Conservation (phyloP, 2,329 filamentous ascomycete species). For the Exophiala oligosperma region DNA sequence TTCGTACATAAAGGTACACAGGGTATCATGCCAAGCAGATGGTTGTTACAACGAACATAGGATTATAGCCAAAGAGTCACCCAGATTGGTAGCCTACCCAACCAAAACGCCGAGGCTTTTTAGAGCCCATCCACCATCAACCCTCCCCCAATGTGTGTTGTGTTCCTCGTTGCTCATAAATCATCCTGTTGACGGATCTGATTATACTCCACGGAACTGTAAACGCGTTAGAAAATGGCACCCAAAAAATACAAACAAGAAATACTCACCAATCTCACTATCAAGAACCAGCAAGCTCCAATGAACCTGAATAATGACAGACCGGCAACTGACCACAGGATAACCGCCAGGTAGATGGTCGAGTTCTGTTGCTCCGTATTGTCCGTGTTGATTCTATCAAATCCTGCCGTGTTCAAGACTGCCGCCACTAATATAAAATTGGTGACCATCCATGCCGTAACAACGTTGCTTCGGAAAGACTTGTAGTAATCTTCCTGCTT, state of each 20-base stretch:
- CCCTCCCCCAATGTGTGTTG: too few relatives aligned
- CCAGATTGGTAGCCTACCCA: background rate
- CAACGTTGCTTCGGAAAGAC: slow-evolving; percentile 87
- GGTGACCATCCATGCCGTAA: slow-evolving; percentile 93
- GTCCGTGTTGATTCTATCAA: slow-evolving; percentile 62
- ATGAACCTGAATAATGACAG: slow-evolving; percentile 84
- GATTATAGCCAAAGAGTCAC: background rate
- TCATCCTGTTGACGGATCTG: background rate
- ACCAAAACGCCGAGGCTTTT: background rate
- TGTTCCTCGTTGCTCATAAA: slow-evolving; percentile 10
- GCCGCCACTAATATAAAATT: slow-evolving; percentile 87
- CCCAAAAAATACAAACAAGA: background rate
- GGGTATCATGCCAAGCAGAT: slow-evolving; percentile 7
- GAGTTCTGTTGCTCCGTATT: slow-evolving; percentile 52
- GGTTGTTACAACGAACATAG: background rate
- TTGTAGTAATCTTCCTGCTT: slow-evolving; percentile 98
- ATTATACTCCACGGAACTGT: slow-evolving; percentile 52
- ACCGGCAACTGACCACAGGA: slow-evolving; percentile 85
- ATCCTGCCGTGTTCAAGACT: slow-evolving; percentile 80
- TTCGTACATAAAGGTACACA: background rate
- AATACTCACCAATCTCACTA: slow-evolving; percentile 77
- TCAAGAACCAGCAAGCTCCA: slow-evolving; percentile 87
- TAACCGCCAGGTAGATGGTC: slow-evolving; percentile 80
- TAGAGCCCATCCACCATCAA: background rate
- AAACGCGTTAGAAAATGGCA: slow-evolving; percentile 31